Percentiles rank a stretch among this genome's conserved stretches.
phyloP scores from a whole-genome alignment of 306 rosid species.

The Elaeagnus macrophylla region DNA sequence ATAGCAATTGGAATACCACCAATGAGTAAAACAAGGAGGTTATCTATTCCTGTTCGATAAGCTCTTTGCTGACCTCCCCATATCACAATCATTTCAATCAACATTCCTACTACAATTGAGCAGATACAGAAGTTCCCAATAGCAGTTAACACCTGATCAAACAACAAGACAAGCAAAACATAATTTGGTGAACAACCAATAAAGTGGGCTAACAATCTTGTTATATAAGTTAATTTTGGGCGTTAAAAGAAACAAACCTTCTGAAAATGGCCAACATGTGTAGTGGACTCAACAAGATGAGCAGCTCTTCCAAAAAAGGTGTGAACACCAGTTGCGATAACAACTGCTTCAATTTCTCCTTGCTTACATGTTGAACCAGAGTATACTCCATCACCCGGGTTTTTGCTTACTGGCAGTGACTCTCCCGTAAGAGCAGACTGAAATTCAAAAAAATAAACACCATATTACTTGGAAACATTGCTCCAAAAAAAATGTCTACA shows the following conservation, averaged over 20 bases:
- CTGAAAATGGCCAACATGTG: slow-evolving; percentile 77
- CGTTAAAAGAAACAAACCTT: slow-evolving; percentile 31
- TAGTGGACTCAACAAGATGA: slow-evolving; percentile 75
- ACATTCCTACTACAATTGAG: slow-evolving; percentile 66
- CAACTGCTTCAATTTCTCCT: slow-evolving; percentile 87
- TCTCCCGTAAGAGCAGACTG: slow-evolving; percentile 84
- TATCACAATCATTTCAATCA: slow-evolving; percentile 69
- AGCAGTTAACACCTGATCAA: slow-evolving; percentile 66
- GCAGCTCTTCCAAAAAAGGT: slow-evolving; percentile 98
- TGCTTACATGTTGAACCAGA: slow-evolving; percentile 90
- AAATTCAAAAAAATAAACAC: too few relatives aligned
- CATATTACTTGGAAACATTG: too few relatives aligned
- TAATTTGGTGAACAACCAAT: neutral
- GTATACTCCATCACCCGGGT: slow-evolving; percentile 61
- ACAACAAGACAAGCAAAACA: slow-evolving; percentile 10
- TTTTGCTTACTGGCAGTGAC: slow-evolving; percentile 56
- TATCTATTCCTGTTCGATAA: slow-evolving; percentile 74
- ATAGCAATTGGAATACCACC: slow-evolving; percentile 96
- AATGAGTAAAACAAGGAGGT: slow-evolving; percentile 81
- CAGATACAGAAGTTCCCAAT: slow-evolving; percentile 95
- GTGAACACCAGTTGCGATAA: slow-evolving; percentile 84
- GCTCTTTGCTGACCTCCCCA: slow-evolving; percentile 63
- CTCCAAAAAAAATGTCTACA: too few relatives aligned
- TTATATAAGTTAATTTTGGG: neutral
- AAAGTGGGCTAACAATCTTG: too few relatives aligned